A percentile compares a stretch with the other conserved stretches of the same genome.
These are phyloP conservation scores for Ceratocystis colombiana DNA, from an alignment of 2,329 filamentous ascomycete genomes.

Conservation along the genomic window DNA sequence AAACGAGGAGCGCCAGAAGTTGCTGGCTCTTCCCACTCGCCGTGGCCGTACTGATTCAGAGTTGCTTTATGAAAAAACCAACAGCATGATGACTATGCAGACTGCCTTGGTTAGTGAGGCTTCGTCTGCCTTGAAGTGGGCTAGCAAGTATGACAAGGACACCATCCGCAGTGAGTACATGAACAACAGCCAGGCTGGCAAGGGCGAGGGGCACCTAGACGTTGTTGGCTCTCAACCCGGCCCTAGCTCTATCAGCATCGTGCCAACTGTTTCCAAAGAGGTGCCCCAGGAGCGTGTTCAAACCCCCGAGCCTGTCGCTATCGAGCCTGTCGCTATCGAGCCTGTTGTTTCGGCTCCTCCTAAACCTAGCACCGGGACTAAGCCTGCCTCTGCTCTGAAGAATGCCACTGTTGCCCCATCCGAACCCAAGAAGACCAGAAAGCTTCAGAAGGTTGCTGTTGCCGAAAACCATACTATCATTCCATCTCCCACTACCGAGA, in stretches of 20 bases:
- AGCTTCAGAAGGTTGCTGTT: conserved; percentile 46
- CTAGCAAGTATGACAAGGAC: conserved; percentile 86
- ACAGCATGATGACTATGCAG: conserved; percentile 80
- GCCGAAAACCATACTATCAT: conserved; percentile 31
- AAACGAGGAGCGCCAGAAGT: conserved; percentile 43
- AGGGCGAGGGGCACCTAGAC: conserved; percentile 40
- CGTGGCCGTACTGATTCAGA: conserved; percentile 48
- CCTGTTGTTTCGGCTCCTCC: conserved; percentile 18
- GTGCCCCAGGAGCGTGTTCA: conserved; percentile 32
- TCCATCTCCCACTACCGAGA: conserved; percentile 25
- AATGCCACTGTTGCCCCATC: conserved; percentile 27
- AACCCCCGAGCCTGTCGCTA: conserved; percentile 31
- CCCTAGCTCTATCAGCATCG: conserved; percentile 20
- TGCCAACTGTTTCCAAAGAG: conserved; percentile 34
- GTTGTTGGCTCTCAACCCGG: conserved; percentile 27
- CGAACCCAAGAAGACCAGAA: conserved; percentile 33
- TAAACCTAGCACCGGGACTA: conserved; percentile 23
- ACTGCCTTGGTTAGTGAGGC: conserved; percentile 76
- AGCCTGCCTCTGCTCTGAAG: conserved; percentile 28
- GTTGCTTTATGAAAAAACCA: conserved; percentile 61
- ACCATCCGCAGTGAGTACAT: conserved; percentile 79
- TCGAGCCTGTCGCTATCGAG: conserved; percentile 1
- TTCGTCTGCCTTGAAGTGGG: conserved; percentile 93
- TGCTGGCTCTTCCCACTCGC: conserved; percentile 36
- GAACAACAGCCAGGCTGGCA: conserved; percentile 60